Conservation (phyloP, 495 filamentous ascomycete species). For the Hamigera avellanea region DNA sequence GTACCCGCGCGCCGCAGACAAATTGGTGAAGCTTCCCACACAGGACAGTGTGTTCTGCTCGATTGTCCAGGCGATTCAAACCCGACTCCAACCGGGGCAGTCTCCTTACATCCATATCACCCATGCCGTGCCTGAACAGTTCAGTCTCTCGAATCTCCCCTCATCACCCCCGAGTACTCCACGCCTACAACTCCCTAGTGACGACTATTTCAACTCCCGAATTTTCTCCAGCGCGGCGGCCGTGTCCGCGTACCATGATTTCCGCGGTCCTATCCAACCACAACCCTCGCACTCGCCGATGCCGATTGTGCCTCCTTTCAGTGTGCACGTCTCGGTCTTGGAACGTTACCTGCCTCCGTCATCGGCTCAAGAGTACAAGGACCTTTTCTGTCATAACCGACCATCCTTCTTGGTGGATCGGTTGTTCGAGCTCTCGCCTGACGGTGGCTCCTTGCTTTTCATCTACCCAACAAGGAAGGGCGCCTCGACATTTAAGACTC, state of each 20-base stretch:
- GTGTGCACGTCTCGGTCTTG: constrained; percentile 51
- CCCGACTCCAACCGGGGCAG: constrained; percentile 30
- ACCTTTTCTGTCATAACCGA: constrained; percentile 44
- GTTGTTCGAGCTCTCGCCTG: constrained; percentile 47
- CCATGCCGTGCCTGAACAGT: constrained; percentile 51
- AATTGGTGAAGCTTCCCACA: constrained; percentile 18
- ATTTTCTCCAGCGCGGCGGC: constrained; percentile 47
- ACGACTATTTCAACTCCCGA: constrained; percentile 46
- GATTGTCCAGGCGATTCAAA: constrained; percentile 43
- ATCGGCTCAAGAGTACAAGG: constrained; percentile 44
- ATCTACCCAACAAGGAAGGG: constrained; percentile 59
- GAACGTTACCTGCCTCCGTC: constrained; percentile 64
- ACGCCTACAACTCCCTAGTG: constrained; percentile 28
- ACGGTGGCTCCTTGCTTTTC: constrained; percentile 51
- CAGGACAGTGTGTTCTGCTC: constrained; percentile 32
- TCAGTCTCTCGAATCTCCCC: constrained; percentile 50
- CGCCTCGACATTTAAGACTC: constrained; percentile 48
- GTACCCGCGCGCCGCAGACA: constrained; percentile 42
- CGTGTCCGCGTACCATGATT: constrained; percentile 43
- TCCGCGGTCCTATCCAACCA: constrained; percentile 32
- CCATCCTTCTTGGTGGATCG: constrained; percentile 58
- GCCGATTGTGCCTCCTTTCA: constrained; percentile 53
- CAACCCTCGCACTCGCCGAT: constrained; percentile 37
- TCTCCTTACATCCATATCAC: constrained; percentile 50
- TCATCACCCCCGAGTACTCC: constrained; percentile 50